phyloP scores from a whole-genome alignment of 2,329 filamentous ascomycete species.

The Aspergillus versicolor region DNA sequence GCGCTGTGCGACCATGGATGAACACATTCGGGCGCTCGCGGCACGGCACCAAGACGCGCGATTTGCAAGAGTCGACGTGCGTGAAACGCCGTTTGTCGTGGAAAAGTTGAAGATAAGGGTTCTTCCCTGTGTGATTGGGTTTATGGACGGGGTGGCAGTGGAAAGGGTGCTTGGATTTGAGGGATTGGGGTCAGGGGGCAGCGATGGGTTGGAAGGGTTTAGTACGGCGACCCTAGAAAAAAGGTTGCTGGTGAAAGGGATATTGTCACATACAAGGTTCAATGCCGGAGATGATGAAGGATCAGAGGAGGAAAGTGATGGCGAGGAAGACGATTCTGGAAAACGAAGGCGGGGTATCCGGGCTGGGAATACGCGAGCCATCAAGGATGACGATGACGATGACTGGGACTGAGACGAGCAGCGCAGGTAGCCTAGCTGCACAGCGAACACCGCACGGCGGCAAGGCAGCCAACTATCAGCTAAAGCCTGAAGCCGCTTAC shows the following conservation, averaged over 20 bases:
- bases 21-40: conserved; percentile 51
- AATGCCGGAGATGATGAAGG: conserved; percentile 25
- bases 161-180: conserved; percentile 51
- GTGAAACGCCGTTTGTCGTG: conserved; percentile 47
- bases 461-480: background rate
- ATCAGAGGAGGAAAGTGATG: conserved; percentile 27
- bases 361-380: conserved; percentile 28
- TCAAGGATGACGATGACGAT: conserved; percentile 42
- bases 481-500: background rate
- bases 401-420: conserved; percentile 46
- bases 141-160: conserved; percentile 46
- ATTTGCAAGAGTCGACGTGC: conserved; percentile 48
- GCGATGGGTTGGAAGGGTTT: conserved; percentile 41
- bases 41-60: conserved; percentile 41
- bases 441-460: background rate
- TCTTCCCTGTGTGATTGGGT: conserved; percentile 50
- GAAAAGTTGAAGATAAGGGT: conserved; percentile 48
- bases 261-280: conserved; percentile 38
- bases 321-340: conserved; percentile 17
- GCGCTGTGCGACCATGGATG: conserved; percentile 62
- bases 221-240: conserved; percentile 43
- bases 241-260: conserved; percentile 39
- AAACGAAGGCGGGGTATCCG: conserved; percentile 27
- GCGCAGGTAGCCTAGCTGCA: background rate
- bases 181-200: conserved; percentile 40